Evolutionary conservation across 306 rosid genomes (phyloP).

Genomic region (Begonia fuchsioides): DNA sequence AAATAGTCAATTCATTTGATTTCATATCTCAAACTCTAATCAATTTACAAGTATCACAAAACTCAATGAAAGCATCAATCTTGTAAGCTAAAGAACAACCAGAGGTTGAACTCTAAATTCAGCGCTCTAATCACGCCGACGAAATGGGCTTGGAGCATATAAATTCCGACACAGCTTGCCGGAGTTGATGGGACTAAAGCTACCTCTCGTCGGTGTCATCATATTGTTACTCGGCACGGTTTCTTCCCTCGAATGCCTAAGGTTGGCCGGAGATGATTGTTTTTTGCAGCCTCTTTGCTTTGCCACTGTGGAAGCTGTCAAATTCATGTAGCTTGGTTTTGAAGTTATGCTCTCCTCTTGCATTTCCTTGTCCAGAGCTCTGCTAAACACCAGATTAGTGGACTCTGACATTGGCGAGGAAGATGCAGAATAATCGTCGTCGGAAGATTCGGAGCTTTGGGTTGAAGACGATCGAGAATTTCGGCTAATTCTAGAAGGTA

Average conservation of each 20-base stretch:
- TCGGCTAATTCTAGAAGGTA: slow-evolving; percentile 24
- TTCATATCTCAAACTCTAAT: no score
- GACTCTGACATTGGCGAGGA: slow-evolving; percentile 36
- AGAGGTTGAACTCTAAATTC: no score
- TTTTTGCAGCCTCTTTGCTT: slow-evolving; percentile 31
- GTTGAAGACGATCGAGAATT: slow-evolving; percentile 42
- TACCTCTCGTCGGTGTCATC: slow-evolving; percentile 29
- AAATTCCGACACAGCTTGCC: slow-evolving; percentile 31
- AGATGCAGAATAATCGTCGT: slow-evolving; percentile 40
- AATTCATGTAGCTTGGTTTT: slow-evolving; percentile 48
- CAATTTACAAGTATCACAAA: no score
- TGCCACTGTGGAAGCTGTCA: slow-evolving; percentile 51
- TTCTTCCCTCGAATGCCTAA: slow-evolving; percentile 32
- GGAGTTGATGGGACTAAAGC: slow-evolving; percentile 33
- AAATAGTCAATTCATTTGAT: no score
- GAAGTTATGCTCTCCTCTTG: slow-evolving; percentile 12
- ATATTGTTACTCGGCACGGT: slow-evolving; percentile 22
- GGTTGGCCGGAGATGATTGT: slow-evolving; percentile 20
- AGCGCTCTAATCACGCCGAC: slow-evolving; percentile 18
- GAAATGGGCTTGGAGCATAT: slow-evolving; percentile 13
- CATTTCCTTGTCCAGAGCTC: slow-evolving; percentile 12
- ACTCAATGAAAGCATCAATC: no score
- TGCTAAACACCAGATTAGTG: slow-evolving; percentile 9
- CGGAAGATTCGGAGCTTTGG: slow-evolving; percentile 40
- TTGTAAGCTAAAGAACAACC: no score